Evolutionary conservation across 2,329 filamentous ascomycete species (phyloP).

Genomic region (Colletotrichum graminicola): DNA sequence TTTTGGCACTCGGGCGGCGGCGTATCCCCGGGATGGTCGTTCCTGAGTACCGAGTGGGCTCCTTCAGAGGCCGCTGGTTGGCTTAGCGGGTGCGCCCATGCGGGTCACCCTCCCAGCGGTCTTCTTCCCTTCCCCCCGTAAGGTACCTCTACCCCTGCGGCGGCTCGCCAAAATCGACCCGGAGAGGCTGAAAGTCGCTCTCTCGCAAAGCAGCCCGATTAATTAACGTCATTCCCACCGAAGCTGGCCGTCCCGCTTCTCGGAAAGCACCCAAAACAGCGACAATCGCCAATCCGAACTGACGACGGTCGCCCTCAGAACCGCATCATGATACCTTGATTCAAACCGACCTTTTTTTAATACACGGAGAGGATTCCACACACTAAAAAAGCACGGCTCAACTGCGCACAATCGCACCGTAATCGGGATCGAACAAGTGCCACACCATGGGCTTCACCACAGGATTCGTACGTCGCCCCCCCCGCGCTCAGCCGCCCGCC

Average conservation of each 20-base stretch:
- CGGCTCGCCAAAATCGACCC: conserved; percentile 33
- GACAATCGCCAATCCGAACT: conserved; percentile 23
- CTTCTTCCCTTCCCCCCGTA: background rate
- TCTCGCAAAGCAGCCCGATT: conserved; percentile 22
- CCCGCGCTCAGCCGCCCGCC: background rate
- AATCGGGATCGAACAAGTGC: conserved; percentile 6
- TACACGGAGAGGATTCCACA: conserved; percentile 12
- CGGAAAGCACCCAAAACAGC: conserved; percentile 18
- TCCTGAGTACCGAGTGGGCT: conserved; percentile 15
- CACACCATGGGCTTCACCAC: conserved; percentile 77
- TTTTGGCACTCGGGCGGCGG: conserved; percentile 35
- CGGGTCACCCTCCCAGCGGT: conserved; percentile 13
- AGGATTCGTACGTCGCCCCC: conserved; percentile 72
- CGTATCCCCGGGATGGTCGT: conserved; percentile 20
- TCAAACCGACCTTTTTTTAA: background rate
- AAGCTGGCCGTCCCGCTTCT: conserved; percentile 35
- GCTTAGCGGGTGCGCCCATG: conserved; percentile 2
- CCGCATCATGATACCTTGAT: conserved; percentile 40
- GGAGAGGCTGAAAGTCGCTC: conserved; percentile 40
- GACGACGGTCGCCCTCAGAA: conserved; percentile 19
- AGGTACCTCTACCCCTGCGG: conserved; percentile 29
- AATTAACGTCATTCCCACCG: conserved; percentile 40
- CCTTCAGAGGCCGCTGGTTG: conserved; percentile 23
- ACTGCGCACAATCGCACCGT: conserved; percentile 23
- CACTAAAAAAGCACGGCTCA: conserved; percentile 9